Base-by-base conservation (phyloP, 1,284 basidiomycete genomes). In the Irpex sp. region DNA sequence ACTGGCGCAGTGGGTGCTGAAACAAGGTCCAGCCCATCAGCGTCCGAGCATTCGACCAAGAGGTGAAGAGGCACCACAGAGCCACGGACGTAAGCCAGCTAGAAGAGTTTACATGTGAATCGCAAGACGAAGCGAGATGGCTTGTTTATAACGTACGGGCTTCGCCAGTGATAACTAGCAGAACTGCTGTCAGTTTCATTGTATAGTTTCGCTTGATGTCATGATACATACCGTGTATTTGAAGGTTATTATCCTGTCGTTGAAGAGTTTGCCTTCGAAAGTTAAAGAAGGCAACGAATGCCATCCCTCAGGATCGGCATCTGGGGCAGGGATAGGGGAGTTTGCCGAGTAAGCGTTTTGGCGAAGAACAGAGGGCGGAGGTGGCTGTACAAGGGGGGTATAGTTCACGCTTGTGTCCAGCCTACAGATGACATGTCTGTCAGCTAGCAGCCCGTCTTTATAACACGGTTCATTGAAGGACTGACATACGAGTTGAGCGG, bases 301-400 rank as follows among this genome's bases (percentile, higher is more conserved):
- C 61, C 61, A 62, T 13, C 61, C 61, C 36, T 62, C 61, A 17
- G 61, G 61, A 31, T 62, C 61, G 5, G 4, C 57, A 26, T 62
- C 57, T 31, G 57, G 61, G 15, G 38, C 56, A 26, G 49, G 21
- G 13, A 62, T 13, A 19, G 61, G 61, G 15, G 44, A 34, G 6
- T 52, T 8, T 37, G 47, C 56, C 19, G 57, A 37, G 37, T 62
- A 62, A 15, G 61, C 54, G 8, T 48, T 21, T 49, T 62, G 56
- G 17, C 61, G 61, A 15, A 55, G 15, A 38, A 58, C 36, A 62
- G 61, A 62, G 17, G 61, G 61, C 7, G 56, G 44, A 34, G 57
- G 40, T 21, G 61, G 61, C 52, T 40, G 9, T 44, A 58, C 19
- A 26, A 62, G 36, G 5, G 61, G 61, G 2, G 47, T 51, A 52